Evolutionary conservation across 2,329 filamentous ascomycete species (phyloP).

Genomic region (Sporothrix luriei): DNA sequence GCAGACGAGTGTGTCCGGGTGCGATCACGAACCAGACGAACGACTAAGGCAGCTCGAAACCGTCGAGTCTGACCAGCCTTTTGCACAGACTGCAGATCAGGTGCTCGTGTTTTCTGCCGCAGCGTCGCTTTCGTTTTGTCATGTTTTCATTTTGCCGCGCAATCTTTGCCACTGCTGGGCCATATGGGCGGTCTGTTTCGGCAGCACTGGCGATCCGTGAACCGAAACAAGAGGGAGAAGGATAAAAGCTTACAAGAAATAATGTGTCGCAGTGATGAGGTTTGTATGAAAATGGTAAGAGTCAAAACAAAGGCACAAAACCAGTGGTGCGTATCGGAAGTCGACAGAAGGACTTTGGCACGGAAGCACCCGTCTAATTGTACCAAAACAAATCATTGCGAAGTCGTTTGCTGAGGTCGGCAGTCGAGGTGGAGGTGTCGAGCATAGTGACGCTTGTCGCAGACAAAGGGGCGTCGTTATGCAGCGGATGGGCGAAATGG

Average conservation of each 20-base stretch:
- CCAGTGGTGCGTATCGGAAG: not conserved
- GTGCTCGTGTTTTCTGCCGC: not conserved
- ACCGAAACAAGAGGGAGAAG: conserved; percentile 14
- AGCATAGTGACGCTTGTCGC: conserved; percentile 12
- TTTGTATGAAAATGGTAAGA: not conserved
- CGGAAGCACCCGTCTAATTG: conserved; percentile 13
- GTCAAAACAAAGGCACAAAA: not conserved
- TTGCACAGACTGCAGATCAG: conserved; percentile 24
- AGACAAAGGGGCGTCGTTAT: conserved; percentile 22
- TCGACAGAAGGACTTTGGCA: not conserved
- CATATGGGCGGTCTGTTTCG: conserved; percentile 20
- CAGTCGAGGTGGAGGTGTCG: not conserved
- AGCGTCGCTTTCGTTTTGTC: conserved; percentile 5
- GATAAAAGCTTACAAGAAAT: not conserved
- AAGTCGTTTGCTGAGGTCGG: not conserved
- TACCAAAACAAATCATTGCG: not conserved
- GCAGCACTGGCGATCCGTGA: conserved; percentile 15
- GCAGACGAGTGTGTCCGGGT: not conserved
- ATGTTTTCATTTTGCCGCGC: not conserved
- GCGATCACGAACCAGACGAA: conserved; percentile 24
- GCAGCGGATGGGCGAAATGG: conserved; percentile 1
- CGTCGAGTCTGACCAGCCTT: not conserved
- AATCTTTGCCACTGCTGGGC: not conserved
- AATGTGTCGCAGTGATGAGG: no score
- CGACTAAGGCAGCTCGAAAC: not conserved